These are phyloP conservation scores for Cutaneotrichosporon spelunceum DNA, from an alignment of 1,284 basidiomycete genomes.

Conservation along the genomic window DNA sequence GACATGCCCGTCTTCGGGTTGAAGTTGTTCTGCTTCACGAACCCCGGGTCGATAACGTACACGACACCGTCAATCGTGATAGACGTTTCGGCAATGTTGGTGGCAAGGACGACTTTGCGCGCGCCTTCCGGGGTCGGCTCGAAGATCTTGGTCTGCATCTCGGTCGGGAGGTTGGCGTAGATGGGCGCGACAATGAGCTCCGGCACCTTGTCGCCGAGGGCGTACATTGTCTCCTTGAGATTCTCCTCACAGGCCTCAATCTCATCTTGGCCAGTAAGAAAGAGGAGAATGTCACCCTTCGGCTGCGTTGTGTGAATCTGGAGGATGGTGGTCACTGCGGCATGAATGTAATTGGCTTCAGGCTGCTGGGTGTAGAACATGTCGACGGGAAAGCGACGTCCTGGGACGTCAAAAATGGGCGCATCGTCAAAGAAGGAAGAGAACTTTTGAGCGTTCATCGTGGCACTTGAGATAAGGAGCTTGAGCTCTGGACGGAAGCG, in stretches of 20 bases:
- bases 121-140: slow-evolving; percentile 96
- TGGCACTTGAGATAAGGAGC: slow-evolving; percentile 91
- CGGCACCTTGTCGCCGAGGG: slow-evolving; percentile 90
- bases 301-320: slow-evolving; percentile 99
- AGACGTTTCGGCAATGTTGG: slow-evolving; percentile 97
- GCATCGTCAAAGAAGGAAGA: slow-evolving; percentile 93
- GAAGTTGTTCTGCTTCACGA: slow-evolving; percentile 96
- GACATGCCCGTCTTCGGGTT: slow-evolving; percentile 97
- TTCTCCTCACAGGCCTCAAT: slow-evolving; percentile 97
- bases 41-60: slow-evolving; percentile 96
- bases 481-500: slow-evolving; percentile 89
- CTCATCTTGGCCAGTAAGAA: slow-evolving; percentile 98
- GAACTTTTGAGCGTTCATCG: slow-evolving; percentile 93
- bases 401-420: slow-evolving; percentile 92
- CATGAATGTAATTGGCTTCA: slow-evolving; percentile 97
- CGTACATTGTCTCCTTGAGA: slow-evolving; percentile 87
- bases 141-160: slow-evolving; percentile 99
- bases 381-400: slow-evolving; percentile 95
- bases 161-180: slow-evolving; percentile 95
- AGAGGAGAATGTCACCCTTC: slow-evolving; percentile 96
- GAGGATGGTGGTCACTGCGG: slow-evolving; percentile 96
- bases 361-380: slow-evolving; percentile 98
- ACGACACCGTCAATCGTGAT: slow-evolving; percentile 98
- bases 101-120: slow-evolving; percentile 94
- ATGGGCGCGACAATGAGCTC: slow-evolving; percentile 96